Base-by-base conservation (phyloP, 192 early-diverging fungal genomes). In the Pilaira anomala region DNA sequence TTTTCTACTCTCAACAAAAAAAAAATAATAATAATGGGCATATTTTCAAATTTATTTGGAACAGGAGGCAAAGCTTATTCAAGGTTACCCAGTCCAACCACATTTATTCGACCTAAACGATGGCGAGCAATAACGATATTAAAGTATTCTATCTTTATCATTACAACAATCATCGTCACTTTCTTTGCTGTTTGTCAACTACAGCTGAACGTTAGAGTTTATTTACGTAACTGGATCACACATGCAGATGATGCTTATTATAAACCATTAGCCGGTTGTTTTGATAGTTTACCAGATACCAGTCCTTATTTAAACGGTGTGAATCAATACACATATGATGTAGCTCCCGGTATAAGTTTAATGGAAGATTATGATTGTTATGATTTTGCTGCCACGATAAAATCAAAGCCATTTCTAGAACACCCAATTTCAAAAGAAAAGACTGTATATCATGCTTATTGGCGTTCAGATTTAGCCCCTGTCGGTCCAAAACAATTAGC, bases 321-420 rank as follows among this genome's bases (percentile, higher is more conserved):
- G 9, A 45, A 53, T 46, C 13, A 33, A 9, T 76, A 71, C 25
- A 29, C 28, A 2, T 55, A 78, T 42, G 67, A 74, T 22, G 41
- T 78, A 22, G 24, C 69, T 26, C 69, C 76, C 0, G 66, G 69
- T 19, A 61, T 72, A 14, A 52, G 68, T 25, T 25, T 78, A 9
- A 54, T 63, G 51, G 62, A 75, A n/a, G 76, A 65, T 41, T 75
- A 60, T 30, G 76, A 78, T 62, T 78, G 76, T 41, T 78, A 72
- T 58, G 76, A 78, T 52, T 78, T 72, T 52, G 72, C 76, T 11
- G 56, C 60, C 2, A 68, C 66, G 4, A 68, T 78, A 13, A 42
- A 25, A 26, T 28, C 53, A 55, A 55, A 55, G n/a, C 29, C 53
- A 2, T 3, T 9, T 3, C 33, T 36, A 36, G 33, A 36, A 36